Base-by-base conservation (phyloP, 176 grass and related monocot genomes). In the Pontederia paniculata region DNA sequence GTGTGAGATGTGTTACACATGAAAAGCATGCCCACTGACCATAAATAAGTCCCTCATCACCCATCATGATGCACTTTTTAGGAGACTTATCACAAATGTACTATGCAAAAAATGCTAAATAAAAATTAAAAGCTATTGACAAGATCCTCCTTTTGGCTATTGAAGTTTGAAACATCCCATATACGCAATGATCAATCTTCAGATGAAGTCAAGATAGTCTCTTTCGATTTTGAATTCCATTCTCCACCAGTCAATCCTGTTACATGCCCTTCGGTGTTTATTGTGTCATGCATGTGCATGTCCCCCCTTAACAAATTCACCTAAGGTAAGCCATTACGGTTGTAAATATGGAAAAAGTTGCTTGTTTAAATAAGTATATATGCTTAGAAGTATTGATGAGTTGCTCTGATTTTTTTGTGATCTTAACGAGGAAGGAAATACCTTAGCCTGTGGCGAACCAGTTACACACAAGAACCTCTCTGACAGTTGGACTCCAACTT, bases 141-240 rank as follows among this genome's bases (percentile, higher is more conserved):
- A n/a, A n/a, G n/a, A n/a, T n/a, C n/a, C n/a, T n/a, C n/a, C n/a
- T 97, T 97, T 83, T 97, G 91, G 74, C 91, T 81, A 55, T 65
- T 86, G 68, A 97, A 97, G 44, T 97, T 76, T 0, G 80, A 74
- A 42, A 97, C 77, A 89, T 97, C 91, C 86, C 91, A 90, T 45
- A 97, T 70, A 68, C 91, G 86, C 56, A 97, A 81, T 37, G 91
- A 97, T 50, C 91, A 82, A 81, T 97, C 91, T 84, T 97, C 91
- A 47, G 91, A 97, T 67, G 91, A 97, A 25, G 91, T 97, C 62
- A 97, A 53, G 50, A 97, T 81, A 55, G 91, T 73, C 57, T 97
- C 91, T 53, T 90, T 97, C 75, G 91, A 89, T 77, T 90, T 97
- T 22, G 91, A 85, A 55, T 97, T 97, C 91, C 91, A 97, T 62